Evolutionary conservation across 768 basidiomycete genomes (phyloP), one percentile per base, ranked within the genome.

Genomic region (Lactifluus pinguis): DNA sequence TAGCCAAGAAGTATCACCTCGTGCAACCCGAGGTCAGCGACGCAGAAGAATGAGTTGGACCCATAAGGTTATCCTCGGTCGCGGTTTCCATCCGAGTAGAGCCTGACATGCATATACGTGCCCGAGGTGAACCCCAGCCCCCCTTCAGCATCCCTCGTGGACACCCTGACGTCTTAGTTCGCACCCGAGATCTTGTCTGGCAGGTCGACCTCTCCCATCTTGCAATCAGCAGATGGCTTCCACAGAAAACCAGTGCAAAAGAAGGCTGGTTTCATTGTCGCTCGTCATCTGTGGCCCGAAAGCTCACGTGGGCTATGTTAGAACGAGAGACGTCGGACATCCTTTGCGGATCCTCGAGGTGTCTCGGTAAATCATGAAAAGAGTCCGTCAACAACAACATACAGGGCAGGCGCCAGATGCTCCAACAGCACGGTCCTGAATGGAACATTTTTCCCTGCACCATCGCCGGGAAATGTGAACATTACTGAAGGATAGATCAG

Each of bases 401-500:
- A 74, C 3, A 92, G 87, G 1, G 90, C 77, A 3, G 73, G 71
- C 0, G 77, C 67, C 59, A 95, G 74, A 60, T 80, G 79, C 49
- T 86, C 81, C 44, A 79, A 74, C 8, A 89, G 59, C 14, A 75
- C 74, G 13, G 80, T 77, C 66, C 83, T 81, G 48, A 81, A 74
- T 70, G 68, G 81, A 64, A 72, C 72, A 65, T 32, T 69, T 66
- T 6, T 58, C 19, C 29, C 53, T 2, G 78, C 73, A 0, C 77
- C 68, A 64, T 77, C 76, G 49, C 82, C n/a, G n/a, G n/a, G 79
- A 73, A 95, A 88, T 9, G 80, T 76, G 61, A 94, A 75, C 80
- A 98, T 85, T n/a, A 81, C 75, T 0, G 92, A 84, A 64, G 97
- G 85, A 74, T 92, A 95, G 59, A 86, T 75, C 34, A 93, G 67